Conservation (phyloP, 306 rosid genomes). For the Quercus engelmannii region DNA sequence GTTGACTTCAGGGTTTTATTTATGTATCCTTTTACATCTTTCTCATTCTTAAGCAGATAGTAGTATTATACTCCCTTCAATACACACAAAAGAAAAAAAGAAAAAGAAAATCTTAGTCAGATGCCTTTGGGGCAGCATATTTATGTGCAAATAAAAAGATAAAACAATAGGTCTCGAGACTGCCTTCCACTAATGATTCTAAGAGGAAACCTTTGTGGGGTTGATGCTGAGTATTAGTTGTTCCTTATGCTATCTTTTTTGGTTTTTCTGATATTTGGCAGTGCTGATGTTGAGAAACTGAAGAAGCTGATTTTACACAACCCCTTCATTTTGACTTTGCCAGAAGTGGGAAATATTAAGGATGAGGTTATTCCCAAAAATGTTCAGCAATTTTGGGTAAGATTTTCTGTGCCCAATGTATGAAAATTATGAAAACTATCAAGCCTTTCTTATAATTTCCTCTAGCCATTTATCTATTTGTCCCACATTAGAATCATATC, state of each 20-base stretch:
- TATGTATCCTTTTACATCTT: not conserved
- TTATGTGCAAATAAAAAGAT: not conserved
- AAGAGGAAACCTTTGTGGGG: constrained; percentile 1
- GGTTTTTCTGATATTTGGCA: constrained; percentile 31
- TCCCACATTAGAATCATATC: not conserved
- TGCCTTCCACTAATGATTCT: not conserved
- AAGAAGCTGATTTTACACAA: constrained; percentile 92
- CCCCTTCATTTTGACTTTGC: constrained; percentile 80
- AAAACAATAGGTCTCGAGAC: not conserved
- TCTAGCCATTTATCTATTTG: not conserved
- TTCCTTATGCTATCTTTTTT: constrained; percentile 16
- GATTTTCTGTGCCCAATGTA: constrained; percentile 1
- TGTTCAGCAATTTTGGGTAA: constrained; percentile 93
- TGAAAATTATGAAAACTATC: not conserved
- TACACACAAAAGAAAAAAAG: no score
- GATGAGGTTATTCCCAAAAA: constrained; percentile 81
- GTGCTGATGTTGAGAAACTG: constrained; percentile 87
- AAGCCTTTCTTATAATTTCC: not conserved
- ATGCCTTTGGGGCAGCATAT: not conserved
- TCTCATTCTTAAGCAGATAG: not conserved
- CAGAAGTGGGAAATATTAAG: constrained; percentile 73
- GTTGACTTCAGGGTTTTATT: not conserved
- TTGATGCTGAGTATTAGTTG: not conserved
- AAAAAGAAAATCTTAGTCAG: not conserved
- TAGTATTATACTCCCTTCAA: no score